Evolutionary conservation across 768 basidiomycete genomes (phyloP).

Genomic region (Agaricus blazei): DNA sequence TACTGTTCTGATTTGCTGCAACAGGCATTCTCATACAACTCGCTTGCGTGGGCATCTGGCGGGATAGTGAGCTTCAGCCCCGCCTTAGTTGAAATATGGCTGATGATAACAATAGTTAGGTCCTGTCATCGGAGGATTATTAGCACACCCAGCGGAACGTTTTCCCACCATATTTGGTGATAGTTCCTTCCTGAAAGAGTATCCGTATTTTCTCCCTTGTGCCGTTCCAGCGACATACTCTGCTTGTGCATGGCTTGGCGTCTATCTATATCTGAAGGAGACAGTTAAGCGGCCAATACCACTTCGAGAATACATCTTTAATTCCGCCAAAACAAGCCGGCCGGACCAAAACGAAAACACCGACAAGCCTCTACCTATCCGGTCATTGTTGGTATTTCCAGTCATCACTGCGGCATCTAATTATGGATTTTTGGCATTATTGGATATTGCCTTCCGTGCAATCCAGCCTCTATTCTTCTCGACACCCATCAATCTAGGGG

Average conservation of each 20-base stretch:
- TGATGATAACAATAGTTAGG: slow-evolving; percentile 17
- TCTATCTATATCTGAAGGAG: slow-evolving; percentile 45
- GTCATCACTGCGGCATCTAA: slow-evolving; percentile 61
- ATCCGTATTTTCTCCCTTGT: slow-evolving; percentile 61
- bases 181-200: slow-evolving; percentile 35
- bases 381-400: slow-evolving; percentile 42
- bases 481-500: slow-evolving; percentile 65
- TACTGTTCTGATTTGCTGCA: not conserved
- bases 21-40: slow-evolving; percentile 62
- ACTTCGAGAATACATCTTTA: slow-evolving; percentile 10
- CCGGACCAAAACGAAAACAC: slow-evolving; percentile 6
- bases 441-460: slow-evolving; percentile 63
- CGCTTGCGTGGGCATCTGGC: slow-evolving; percentile 43
- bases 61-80: slow-evolving; percentile 24
- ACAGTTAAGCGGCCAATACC: slow-evolving; percentile 17
- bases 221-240: slow-evolving; percentile 51
- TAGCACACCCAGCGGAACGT: slow-evolving; percentile 42
- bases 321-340: slow-evolving; percentile 7
- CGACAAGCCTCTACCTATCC: slow-evolving; percentile 43
- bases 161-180: slow-evolving; percentile 38
- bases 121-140: slow-evolving; percentile 48
- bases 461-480: slow-evolving; percentile 69
- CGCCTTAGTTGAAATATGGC: too few species aligned
- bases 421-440: slow-evolving; percentile 57
- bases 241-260: slow-evolving; percentile 40